Conservation (phyloP, 176 grass and related monocot species). For the Zoysia japonica region DNA sequence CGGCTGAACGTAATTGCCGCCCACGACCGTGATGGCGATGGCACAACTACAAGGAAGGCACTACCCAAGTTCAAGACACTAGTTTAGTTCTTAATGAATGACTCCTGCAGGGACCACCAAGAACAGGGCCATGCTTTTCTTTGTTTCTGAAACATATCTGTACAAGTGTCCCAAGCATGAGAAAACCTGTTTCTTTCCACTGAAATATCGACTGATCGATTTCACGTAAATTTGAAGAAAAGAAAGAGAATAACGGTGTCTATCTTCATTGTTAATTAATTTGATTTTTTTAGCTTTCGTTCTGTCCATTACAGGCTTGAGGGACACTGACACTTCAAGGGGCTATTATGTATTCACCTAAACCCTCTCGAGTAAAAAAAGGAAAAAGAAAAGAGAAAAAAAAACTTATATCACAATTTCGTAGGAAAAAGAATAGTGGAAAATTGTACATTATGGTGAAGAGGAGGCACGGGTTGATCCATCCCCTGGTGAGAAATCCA, state of each 20-base stretch:
- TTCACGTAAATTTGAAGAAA: constrained; percentile 5
- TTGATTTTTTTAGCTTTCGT: constrained; percentile 24
- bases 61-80: constrained; percentile 18
- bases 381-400: not conserved
- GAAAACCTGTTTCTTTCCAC: not conserved
- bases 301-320: constrained; percentile 39
- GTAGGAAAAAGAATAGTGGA: constrained; percentile 34
- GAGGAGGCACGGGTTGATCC: constrained; percentile 27
- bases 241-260: not conserved
- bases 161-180: not conserved
- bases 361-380: constrained; percentile 34
- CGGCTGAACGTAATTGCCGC: not conserved
- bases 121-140: constrained; percentile 21
- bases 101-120: constrained; percentile 2
- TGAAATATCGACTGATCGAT: not conserved
- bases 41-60: constrained; percentile 29
- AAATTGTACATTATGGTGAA: constrained; percentile 52
- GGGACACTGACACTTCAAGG: constrained; percentile 25
- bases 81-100: constrained; percentile 20
- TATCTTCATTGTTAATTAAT: constrained; percentile 25
- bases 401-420: constrained; percentile 63
- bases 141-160: constrained; percentile 32
- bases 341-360: constrained; percentile 39
- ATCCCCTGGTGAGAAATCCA: constrained; percentile 39
- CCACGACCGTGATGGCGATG: constrained; percentile 27